Evolutionary conservation across 2,329 filamentous ascomycete genomes (phyloP).

Genomic region (Davidsoniella virescens): DNA sequence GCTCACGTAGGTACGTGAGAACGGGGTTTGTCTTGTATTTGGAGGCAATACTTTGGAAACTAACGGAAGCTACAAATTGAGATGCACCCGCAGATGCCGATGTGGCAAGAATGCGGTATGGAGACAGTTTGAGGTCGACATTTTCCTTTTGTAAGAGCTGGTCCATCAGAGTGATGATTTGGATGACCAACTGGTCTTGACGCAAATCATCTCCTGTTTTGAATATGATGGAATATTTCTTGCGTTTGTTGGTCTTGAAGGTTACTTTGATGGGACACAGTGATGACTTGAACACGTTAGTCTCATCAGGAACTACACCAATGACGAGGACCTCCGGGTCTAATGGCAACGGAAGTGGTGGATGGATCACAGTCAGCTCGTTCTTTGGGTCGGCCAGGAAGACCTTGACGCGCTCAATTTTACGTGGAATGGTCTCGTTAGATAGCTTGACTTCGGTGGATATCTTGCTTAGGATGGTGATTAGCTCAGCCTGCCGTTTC

Average conservation of each 20-base stretch:
- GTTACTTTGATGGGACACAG: conserved; percentile 80
- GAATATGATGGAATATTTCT: conserved; percentile 84
- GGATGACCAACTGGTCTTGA: conserved; percentile 93
- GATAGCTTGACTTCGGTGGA: conserved; percentile 76
- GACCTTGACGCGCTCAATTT: conserved; percentile 71
- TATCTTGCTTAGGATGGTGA: conserved; percentile 74
- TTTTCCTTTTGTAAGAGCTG: conserved; percentile 91
- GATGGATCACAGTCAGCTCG: conserved; percentile 67
- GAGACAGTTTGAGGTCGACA: conserved; percentile 81
- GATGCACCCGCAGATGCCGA: conserved; percentile 78
- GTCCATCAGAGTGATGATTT: conserved; percentile 96
- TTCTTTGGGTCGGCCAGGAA: conserved; percentile 80
- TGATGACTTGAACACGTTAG: conserved; percentile 89
- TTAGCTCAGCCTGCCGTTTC: conserved; percentile 73
- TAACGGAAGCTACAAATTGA: conserved; percentile 81
- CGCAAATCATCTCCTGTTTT: conserved; percentile 93
- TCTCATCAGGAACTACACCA: conserved; percentile 68
- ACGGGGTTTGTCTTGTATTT: conserved; percentile 64
- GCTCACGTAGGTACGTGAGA: conserved; percentile 68
- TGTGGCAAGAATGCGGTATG: conserved; percentile 91
- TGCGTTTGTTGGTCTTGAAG: conserved; percentile 65
- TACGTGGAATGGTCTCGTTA: conserved; percentile 59
- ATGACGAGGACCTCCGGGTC: conserved; percentile 69
- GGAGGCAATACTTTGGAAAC: conserved; percentile 63
- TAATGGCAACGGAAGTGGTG: conserved; percentile 71